Evolutionary conservation across 2,329 filamentous ascomycete genomes (phyloP).

Genomic region (Penicillium hesseltinei): DNA sequence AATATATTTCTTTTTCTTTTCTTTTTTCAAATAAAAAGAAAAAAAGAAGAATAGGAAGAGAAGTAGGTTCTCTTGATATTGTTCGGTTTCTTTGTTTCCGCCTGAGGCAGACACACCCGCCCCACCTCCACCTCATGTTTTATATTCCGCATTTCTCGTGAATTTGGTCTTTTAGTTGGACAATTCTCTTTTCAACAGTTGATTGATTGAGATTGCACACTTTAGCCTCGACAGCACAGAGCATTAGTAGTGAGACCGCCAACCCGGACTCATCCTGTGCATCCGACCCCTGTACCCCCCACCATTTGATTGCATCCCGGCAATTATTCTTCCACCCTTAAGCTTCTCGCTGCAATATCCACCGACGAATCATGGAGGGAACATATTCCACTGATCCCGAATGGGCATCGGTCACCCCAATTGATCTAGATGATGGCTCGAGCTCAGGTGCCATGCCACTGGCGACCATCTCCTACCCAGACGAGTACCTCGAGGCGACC

Average conservation of each 20-base stretch:
- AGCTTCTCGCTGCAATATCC: not conserved
- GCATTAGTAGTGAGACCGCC: not conserved
- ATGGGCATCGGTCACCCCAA: slow-evolving; percentile 82
- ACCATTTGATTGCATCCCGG: slow-evolving; percentile 2
- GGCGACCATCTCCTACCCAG: slow-evolving; percentile 87
- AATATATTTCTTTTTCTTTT: not conserved
- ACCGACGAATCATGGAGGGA: slow-evolving; percentile 26
- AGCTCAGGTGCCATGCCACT: slow-evolving; percentile 58
- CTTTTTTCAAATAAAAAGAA: not conserved
- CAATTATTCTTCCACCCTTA: not conserved
- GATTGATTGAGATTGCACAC: not conserved
- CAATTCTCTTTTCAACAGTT: not conserved
- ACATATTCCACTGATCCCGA: slow-evolving; percentile 65
- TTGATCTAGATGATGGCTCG: slow-evolving; percentile 78
- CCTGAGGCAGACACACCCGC: slow-evolving; percentile 27
- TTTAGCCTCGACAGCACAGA: not conserved
- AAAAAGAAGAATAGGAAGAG: slow-evolving; percentile 12
- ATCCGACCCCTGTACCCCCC: slow-evolving; percentile 4
- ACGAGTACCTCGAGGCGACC: slow-evolving; percentile 88
- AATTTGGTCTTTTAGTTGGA: not conserved
- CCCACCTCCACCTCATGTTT: slow-evolving; percentile 22
- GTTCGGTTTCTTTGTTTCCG: slow-evolving; percentile 24
- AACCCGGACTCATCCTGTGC: not conserved
- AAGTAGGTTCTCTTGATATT: slow-evolving; percentile 2
- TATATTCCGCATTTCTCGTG: slow-evolving; percentile 6